Evolutionary conservation across 2,329 filamentous ascomycete genomes (phyloP), one percentile per base, ranked within the genome.

Genomic region (Aureobasidium lini): DNA sequence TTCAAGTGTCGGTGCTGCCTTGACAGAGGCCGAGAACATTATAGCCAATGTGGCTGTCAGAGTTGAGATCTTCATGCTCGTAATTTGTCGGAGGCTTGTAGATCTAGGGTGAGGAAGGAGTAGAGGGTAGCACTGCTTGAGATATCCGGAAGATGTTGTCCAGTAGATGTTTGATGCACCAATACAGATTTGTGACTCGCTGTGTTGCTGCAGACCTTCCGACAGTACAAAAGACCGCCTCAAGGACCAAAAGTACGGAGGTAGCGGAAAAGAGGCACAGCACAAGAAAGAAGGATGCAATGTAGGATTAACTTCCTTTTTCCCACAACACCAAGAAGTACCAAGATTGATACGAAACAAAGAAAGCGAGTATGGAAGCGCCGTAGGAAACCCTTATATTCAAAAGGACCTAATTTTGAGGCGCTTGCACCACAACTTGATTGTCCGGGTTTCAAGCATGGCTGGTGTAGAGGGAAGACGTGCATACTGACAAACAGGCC

Each of bases 221-320:
- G 31, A 8, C 18, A 6, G 49, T 29, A 50, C 10, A 3, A 13
- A 32, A 40, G 16, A 34, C n/a, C 39, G 13, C 43, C 39, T 31
- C 15, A 43, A 29, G 34, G 32, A 36, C 50, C 50, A 54, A 43
- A 1, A 43, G 23, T 6, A 16, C 10, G 23, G 36, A 42, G 31
- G 52, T 40, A 36, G 40, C 44, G 40, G 7, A 40, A 40, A 43
- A 56, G 52, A 56, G 40, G 39, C 52, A 56, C 52, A 56, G 52
- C 40, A 44, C 39, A 44, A 11, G 52, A 31, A 32, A 44, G 40
- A 44, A 43, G 31, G 52, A 56, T 56, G 39, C 39, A 56, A 32
- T 34, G 52, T 29, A 56, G 52, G 10, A n/a, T 10, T 16, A 23
- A 28, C 7, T 44, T 6, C 31, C 39, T 43, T 39, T 54, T 44